A percentile compares a stretch with the other conserved stretches of the same genome.
These are phyloP conservation scores for Atkinsonella hypoxylon DNA, from an alignment of 2,329 filamentous ascomycete species.

Conservation along the genomic window DNA sequence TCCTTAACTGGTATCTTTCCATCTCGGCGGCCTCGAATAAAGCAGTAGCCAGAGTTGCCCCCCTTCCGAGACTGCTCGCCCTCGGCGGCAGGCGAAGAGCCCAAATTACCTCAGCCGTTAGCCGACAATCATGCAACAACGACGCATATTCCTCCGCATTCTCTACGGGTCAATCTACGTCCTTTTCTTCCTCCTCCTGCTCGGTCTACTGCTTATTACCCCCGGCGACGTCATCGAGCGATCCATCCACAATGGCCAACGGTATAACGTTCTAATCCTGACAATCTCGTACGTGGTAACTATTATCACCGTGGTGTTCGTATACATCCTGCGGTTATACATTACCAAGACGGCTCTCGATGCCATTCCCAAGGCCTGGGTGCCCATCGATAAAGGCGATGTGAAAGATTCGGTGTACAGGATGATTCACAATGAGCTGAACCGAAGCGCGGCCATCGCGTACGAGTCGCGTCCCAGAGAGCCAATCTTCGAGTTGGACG, in stretches of 20 bases:
- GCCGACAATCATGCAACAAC: slow-evolving; percentile 9
- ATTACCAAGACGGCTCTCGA: slow-evolving; percentile 69
- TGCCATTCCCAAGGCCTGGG: slow-evolving; percentile 75
- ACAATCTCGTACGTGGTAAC: slow-evolving; percentile 65
- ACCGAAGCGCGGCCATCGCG: slow-evolving; percentile 68
- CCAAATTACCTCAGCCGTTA: no score
- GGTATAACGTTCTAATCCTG: slow-evolving; percentile 76
- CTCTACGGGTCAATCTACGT: slow-evolving; percentile 73
- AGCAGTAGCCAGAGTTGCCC: neutral
- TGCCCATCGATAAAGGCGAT: slow-evolving; percentile 78
- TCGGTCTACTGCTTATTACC: slow-evolving; percentile 64
- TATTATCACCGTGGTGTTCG: slow-evolving; percentile 54
- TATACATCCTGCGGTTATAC: slow-evolving; percentile 78
- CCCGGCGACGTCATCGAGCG: slow-evolving; percentile 74
- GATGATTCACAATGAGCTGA: slow-evolving; percentile 61
- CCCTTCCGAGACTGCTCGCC: neutral
- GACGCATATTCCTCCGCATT: slow-evolving; percentile 56
- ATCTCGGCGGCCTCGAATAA: slow-evolving; percentile 1
- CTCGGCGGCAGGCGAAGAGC: no score
- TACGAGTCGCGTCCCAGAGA: slow-evolving; percentile 42
- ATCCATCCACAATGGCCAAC: slow-evolving; percentile 51
- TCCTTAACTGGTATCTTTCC: slow-evolving; percentile 6
- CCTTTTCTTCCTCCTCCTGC: slow-evolving; percentile 59
- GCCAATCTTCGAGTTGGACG: slow-evolving; percentile 10
- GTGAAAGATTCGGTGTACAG: slow-evolving; percentile 61